Evolutionary conservation across 2,329 filamentous ascomycete species (phyloP), one percentile per base, ranked within the genome.

Genomic region (Ustilaginoidea virens): DNA sequence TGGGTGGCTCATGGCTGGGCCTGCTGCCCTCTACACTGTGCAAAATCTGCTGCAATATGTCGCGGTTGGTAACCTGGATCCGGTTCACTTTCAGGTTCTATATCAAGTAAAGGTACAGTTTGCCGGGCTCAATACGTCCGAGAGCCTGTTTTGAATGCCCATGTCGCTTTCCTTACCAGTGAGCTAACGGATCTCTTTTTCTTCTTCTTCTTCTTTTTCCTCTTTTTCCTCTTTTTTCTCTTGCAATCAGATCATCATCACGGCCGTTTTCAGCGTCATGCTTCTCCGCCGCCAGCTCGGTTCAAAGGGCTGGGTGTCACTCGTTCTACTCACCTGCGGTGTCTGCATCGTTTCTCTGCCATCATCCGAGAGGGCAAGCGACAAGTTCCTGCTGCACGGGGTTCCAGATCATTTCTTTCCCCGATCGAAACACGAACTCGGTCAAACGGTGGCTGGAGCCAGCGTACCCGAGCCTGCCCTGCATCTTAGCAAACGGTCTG

Each of bases 1-100:
- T 48, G 85, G 85, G 40, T 96, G 87, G 87, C 93, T 93, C 53
- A 59, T 98, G 38, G 83, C 82, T 7, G 74, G 96, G 23, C 90
- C 87, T 0, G 90, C 87, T 4, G 66, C 74, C 4, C 63, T 96
- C 2, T 96, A 93, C 49, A 93, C 87, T 0, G 51, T 94, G 17
- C 83, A 94, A 45, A 96, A 94, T 47, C 80, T 80, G n/a, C 58
- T 96, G 30, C 83, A 94, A 51, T 98, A 94, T 46, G 69, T 92
- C 29, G 87, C 83, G 2, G 73, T 94, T 8, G 83, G 81, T 36
- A 94, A 96, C 41, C 54, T 96, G 42, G 83, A 92, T 44, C 80
- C 87, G 1, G 83, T 90, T 4, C 85, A 87, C 30, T 96, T 94
- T 48, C 86, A 94, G 52, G 76, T 93, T 34, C 72, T 90, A 16